Evolutionary conservation across 371 early-diverging fungal genomes (phyloP), one percentile per base, ranked within the genome.

Genomic region (Mortierella sp.): DNA sequence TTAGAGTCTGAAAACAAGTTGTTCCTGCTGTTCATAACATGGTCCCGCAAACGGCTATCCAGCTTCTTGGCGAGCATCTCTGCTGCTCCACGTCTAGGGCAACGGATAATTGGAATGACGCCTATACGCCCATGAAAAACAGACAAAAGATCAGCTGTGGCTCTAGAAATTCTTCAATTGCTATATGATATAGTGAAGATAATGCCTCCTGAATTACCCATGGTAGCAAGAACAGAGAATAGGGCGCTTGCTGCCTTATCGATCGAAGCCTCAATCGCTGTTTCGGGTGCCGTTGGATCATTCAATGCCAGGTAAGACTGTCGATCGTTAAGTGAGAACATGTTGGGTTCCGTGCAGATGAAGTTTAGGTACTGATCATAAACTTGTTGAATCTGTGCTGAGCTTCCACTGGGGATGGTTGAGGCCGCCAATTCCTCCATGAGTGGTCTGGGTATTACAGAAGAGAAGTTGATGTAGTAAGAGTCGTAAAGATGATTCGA

Each of bases 301-400:
- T 98, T 94, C 35, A 98, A 84, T 9, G 88, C 73, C 70, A 90
- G 86, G 85, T 96, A 99, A 0, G 95, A 88, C 55, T 96, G 85
- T 4, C 89, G 85, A 69, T 97, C 88, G 69, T 96, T 92, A 40
- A 99, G 88, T n/a, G 98, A 96, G 83, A 99, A 99, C 65, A 99
- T 91, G 73, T 97, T 93, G 28, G 94, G 90, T 73, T 99, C 98
- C 45, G 98, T 93, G 60, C 96, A 94, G 47, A 97, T 86, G 81
- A 94, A 99, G 84, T 97, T 94, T 51, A 99, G 85, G 77, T 99
- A 97, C 87, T 98, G 97, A 88, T 99, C 99, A 78, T 93, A 97
- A 11, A 99, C 94, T 87, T 97, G 96, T 10, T 93, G 93, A 37
- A 98, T 90, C 75, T 90, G 88, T 66, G 90, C 89, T 40, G 94